Conservation (phyloP, 176 grass and related monocot species). For the Hyparrhenia diplandra region DNA sequence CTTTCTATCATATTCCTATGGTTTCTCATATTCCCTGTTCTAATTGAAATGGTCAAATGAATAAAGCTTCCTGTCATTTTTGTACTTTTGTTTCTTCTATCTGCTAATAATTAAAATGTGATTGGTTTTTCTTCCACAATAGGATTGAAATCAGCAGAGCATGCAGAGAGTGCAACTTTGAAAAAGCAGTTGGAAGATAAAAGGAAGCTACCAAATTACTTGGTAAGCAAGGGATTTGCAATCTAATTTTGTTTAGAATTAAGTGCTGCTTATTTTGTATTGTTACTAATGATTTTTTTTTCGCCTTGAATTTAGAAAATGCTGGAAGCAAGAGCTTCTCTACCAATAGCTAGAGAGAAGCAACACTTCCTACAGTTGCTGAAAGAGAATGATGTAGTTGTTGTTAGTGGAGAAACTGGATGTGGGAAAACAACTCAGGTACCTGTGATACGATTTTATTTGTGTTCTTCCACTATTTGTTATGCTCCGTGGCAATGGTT, state of each 20-base stretch:
- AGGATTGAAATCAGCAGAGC: constrained; percentile 43
- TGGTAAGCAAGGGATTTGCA: constrained; percentile 47
- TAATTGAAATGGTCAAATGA: constrained; percentile 11
- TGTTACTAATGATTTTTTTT: constrained; percentile 17
- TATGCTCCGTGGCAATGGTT: neutral
- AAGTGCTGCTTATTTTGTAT: neutral
- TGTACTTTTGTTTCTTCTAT: constrained; percentile 17
- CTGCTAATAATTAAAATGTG: neutral
- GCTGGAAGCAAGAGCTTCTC: constrained; percentile 78
- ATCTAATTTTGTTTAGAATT: neutral
- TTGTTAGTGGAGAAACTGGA: constrained; percentile 96
- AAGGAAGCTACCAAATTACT: constrained; percentile 62
- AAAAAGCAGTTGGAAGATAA: constrained; percentile 65
- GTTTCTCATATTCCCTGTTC: neutral
- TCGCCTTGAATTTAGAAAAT: constrained; percentile 76
- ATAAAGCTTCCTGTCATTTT: neutral
- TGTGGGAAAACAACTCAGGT: constrained; percentile 99
- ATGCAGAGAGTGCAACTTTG: constrained; percentile 56
- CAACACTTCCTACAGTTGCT: constrained; percentile 67
- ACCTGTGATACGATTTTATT: constrained; percentile 20
- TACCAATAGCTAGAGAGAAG: constrained; percentile 79
- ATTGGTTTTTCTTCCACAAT: constrained; percentile 13
- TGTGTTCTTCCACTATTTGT: neutral
- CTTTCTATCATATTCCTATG: neutral
- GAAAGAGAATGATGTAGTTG: constrained; percentile 78